phyloP scores from a whole-genome alignment of 2,329 filamentous ascomycete genomes.

The Cordyceps fumosorosea region DNA sequence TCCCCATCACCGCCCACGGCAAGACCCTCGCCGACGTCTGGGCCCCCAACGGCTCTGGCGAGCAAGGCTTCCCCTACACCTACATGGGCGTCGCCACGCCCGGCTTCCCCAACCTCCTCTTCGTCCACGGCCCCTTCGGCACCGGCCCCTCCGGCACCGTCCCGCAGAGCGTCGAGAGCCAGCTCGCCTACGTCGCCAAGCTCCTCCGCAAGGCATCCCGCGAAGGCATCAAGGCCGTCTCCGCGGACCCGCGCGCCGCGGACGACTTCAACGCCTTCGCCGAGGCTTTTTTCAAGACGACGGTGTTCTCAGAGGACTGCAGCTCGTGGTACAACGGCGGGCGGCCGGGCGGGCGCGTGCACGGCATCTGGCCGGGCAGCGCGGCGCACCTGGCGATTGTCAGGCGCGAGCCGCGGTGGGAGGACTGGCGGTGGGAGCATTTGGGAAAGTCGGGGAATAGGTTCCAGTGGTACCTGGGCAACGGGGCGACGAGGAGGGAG shows the following conservation, averaged over 20 bases:
- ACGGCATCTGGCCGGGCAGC: constrained; percentile 65
- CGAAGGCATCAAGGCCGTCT: constrained; percentile 59
- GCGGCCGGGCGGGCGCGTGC: constrained; percentile 53
- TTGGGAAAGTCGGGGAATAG: constrained; percentile 38
- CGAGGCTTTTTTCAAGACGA: constrained; percentile 48
- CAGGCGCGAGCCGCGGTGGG: constrained; percentile 47
- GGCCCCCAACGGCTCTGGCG: constrained; percentile 39
- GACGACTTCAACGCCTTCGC: constrained; percentile 59
- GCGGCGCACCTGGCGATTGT: constrained; percentile 55
- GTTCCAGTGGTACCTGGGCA: constrained; percentile 56
- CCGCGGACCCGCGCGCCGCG: constrained; percentile 49
- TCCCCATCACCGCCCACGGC: constrained; percentile 51
- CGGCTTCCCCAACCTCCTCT: constrained; percentile 61
- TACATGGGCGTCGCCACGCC: constrained; percentile 60
- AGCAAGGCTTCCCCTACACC: constrained; percentile 57
- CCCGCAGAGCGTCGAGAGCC: constrained; percentile 59
- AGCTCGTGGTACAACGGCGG: constrained; percentile 69
- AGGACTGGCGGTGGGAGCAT: constrained; percentile 48
- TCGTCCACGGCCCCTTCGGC: constrained; percentile 55
- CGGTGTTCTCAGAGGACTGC: constrained; percentile 55
- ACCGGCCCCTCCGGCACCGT: constrained; percentile 58
- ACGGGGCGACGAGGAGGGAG: constrained; percentile 55
- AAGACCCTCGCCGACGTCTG: constrained; percentile 50
- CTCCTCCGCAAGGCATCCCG: constrained; percentile 59
- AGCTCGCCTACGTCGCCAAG: constrained; percentile 59